Evolutionary conservation across 805 yeast species (phyloP).

Genomic region (Komagataella populi): DNA sequence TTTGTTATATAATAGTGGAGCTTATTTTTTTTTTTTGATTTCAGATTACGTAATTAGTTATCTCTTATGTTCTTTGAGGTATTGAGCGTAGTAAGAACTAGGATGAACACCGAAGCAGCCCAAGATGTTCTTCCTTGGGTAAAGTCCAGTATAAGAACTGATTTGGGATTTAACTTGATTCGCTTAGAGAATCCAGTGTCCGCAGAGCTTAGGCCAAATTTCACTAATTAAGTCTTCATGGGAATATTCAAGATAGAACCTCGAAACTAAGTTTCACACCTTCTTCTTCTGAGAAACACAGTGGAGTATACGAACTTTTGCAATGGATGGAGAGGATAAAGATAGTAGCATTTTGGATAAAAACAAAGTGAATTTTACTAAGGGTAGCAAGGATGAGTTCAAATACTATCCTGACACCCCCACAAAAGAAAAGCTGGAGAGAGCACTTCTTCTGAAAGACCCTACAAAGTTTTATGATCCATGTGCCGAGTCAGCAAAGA

Average conservation of each 20-base stretch:
- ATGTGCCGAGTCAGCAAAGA: slow-evolving; percentile 77
- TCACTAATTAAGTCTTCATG: background rate
- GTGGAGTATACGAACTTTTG: background rate
- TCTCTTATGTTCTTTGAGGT: no score
- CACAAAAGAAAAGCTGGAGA: slow-evolving; percentile 51
- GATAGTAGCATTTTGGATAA: slow-evolving; percentile 18
- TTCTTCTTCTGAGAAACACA: background rate
- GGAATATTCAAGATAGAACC: background rate
- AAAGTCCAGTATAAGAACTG: no score
- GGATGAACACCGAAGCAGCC: background rate
- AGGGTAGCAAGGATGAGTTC: slow-evolving; percentile 35
- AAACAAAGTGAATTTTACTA: slow-evolving; percentile 34
- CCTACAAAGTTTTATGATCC: slow-evolving; percentile 87
- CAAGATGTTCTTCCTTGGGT: background rate
- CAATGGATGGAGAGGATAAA: background rate
- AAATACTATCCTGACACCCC: slow-evolving; percentile 87
- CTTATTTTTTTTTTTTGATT: background rate
- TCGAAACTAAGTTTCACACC: background rate
- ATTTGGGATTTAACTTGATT: background rate
- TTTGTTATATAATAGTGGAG: background rate
- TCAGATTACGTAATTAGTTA: background rate
- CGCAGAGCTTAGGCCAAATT: no score
- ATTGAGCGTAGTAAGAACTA: no score
- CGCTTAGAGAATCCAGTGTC: background rate
- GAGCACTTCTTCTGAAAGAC: slow-evolving; percentile 57